Evolutionary conservation across 768 basidiomycete genomes (phyloP), one percentile per base, ranked within the genome.

Genomic region (Rhizopogon vulgaris): DNA sequence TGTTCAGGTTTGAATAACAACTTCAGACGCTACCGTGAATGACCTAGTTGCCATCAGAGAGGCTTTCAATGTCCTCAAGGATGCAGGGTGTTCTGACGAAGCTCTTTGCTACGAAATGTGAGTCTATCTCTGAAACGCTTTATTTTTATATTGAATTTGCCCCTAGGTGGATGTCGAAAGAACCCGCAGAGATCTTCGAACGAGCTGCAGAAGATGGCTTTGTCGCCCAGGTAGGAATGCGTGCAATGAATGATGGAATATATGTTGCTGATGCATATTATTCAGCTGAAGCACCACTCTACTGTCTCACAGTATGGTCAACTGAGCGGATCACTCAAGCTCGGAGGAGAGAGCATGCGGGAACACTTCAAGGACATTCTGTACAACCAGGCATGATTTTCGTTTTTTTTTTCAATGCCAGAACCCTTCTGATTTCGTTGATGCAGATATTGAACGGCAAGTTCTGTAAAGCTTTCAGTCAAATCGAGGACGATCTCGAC

Each of bases 131-230:
- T 45, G n/a, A 18, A 46, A 9, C 9, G 15, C 1, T n/a, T 38
- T 28, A 54, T 34, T 4, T 11, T 6, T 41, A 18, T 38, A 50
- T 30, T 42, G 7, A 51, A 46, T 18, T 36, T 27, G 3, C 18
- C 30, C 22, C 6, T 45, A 80, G 82, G 80, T 83, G 83, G 82
- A 84, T 84, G 81, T 83, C 82, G 24, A 84, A 83, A 58, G 82
- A 84, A 58, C 82, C 83, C 1, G 82, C 82, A 6, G 82, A 83
- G 58, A 83, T 84, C 38, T 84, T 84, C 60, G 83, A 84, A 63
- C 71, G 79, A 15, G 81, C 83, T 7, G 83, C 82, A 6, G 82
- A 84, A 56, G 81, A 84, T 32, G 83, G 83, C 14, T 83, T 84
- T 65, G 76, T 84, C 45, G 63, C 60, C 15, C 81, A 83, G 68